Conservation (phyloP, 305 asterid genomes). For the Fraxinus ornus region DNA sequence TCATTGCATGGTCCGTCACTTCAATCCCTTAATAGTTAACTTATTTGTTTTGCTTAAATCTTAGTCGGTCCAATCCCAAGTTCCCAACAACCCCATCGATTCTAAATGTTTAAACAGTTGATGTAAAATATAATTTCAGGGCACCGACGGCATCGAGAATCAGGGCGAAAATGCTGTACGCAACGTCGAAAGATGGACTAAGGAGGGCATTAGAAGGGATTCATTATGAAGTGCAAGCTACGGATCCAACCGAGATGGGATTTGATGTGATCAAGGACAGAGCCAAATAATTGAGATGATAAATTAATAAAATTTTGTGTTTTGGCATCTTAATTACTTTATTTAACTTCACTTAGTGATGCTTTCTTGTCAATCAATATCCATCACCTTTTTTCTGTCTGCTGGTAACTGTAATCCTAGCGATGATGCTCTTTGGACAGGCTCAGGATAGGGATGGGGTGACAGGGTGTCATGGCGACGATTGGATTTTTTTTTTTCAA, state of each 20-base stretch:
- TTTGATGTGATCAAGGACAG: conserved; percentile 71
- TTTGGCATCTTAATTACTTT: conserved; percentile 1
- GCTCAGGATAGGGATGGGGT: no score
- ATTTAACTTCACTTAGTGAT: neutral
- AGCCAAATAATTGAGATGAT: conserved; percentile 36
- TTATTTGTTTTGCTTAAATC: neutral
- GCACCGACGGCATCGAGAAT: conserved; percentile 80
- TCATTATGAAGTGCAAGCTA: conserved; percentile 82
- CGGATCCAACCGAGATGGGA: conserved; percentile 94
- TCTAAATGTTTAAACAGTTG: no score
- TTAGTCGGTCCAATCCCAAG: no score
- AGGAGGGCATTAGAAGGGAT: conserved; percentile 82
- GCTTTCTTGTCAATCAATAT: neutral
- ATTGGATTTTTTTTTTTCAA: no score
- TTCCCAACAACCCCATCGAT: no score
- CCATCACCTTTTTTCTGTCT: neutral
- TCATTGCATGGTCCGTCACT: conserved; percentile 77
- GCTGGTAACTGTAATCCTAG: neutral
- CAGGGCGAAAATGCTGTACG: conserved; percentile 76
- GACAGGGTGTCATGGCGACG: no score
- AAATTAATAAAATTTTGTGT: neutral
- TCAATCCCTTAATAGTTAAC: neutral
- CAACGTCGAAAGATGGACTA: conserved; percentile 77
- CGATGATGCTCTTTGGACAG: no score
- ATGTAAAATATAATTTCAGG: conserved; percentile 32